phyloP scores from a whole-genome alignment of 78 protist species.

The Goniomonas avonlea region DNA sequence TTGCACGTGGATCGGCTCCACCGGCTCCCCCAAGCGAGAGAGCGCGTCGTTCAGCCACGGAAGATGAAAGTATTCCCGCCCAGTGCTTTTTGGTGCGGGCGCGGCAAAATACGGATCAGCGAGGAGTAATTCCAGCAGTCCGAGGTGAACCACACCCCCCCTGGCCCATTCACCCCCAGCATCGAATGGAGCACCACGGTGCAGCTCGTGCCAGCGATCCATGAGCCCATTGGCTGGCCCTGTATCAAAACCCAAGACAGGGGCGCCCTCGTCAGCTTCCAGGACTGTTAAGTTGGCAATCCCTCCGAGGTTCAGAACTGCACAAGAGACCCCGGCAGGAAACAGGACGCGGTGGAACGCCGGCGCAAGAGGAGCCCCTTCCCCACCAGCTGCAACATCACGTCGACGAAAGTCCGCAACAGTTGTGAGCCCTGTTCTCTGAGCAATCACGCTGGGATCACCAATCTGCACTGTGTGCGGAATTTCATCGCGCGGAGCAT shows the following conservation, averaged over 20 bases:
- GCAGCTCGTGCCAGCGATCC: slow-evolving; percentile 18
- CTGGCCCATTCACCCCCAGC: slow-evolving; percentile 32
- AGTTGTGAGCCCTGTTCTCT: slow-evolving; percentile 11
- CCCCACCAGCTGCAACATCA: slow-evolving; percentile 44
- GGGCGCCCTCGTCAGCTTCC: not conserved
- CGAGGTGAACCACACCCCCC: not conserved
- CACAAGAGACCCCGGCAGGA: not conserved
- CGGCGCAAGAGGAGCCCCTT: slow-evolving; percentile 52
- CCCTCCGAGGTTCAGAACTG: slow-evolving; percentile 38
- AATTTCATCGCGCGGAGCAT: not conserved
- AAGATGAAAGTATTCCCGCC: slow-evolving; percentile 43
- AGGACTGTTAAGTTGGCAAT: slow-evolving; percentile 45
- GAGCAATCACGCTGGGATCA: slow-evolving; percentile 19
- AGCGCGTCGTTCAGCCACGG: no score
- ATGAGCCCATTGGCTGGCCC: slow-evolving; percentile 49
- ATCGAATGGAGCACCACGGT: not conserved
- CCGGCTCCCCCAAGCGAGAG: no score
- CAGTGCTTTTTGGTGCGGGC: slow-evolving; percentile 45
- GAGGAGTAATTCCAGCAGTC: not conserved
- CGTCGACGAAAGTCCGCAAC: slow-evolving; percentile 45
- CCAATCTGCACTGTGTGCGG: slow-evolving; percentile 39
- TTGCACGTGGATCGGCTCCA: no score
- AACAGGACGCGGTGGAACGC: slow-evolving; percentile 12
- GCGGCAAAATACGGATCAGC: not conserved
- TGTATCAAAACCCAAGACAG: slow-evolving; percentile 32